A percentile compares a stretch with the other conserved stretches of the same genome.
These are phyloP conservation scores for Vanilla planifolia DNA, from an alignment of 106 monocot genomes.

Conservation along the genomic window DNA sequence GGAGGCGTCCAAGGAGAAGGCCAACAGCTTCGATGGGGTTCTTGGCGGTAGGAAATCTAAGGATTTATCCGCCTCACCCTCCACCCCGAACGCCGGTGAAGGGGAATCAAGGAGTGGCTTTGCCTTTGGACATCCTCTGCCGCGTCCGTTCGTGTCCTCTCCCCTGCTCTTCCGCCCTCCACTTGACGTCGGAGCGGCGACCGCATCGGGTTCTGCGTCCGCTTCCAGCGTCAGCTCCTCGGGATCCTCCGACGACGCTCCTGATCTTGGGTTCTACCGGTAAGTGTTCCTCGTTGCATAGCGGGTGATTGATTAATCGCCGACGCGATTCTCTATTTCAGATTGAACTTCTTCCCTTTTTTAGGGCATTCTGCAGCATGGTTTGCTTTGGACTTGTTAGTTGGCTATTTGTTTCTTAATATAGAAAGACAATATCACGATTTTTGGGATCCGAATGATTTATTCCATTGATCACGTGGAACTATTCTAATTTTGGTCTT, in stretches of 20 bases:
- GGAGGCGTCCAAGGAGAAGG: slow-evolving; percentile 23
- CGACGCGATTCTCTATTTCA: background rate
- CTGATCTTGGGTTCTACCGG: slow-evolving; percentile 54
- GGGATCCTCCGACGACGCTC: slow-evolving; percentile 47
- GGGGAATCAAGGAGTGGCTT: background rate
- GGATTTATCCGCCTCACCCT: background rate
- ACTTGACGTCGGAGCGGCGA: slow-evolving; percentile 12
- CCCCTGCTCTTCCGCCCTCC: slow-evolving; percentile 16
- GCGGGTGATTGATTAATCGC: too few species aligned
- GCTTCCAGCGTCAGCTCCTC: slow-evolving; percentile 63
- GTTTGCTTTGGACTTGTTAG: too few species aligned
- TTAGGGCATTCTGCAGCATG: slow-evolving; percentile 7
- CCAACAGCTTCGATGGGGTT: slow-evolving; percentile 27
- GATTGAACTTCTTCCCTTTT: background rate
- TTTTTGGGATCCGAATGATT: too few species aligned
- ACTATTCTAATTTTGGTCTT: too few species aligned
- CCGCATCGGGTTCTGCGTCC: slow-evolving; percentile 18
- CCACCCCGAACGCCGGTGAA: background rate
- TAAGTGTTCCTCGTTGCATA: too few species aligned
- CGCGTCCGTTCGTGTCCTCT: slow-evolving; percentile 26
- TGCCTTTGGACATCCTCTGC: slow-evolving; percentile 29
- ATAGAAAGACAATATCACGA: too few species aligned
- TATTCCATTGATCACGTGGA: too few species aligned
- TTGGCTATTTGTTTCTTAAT: too few species aligned
- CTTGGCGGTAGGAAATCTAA: background rate